A percentile compares a stretch with the other conserved stretches of the same genome.
Conservation (phyloP, 139 green algal genomes). For the Micractinium conductrix region DNA sequence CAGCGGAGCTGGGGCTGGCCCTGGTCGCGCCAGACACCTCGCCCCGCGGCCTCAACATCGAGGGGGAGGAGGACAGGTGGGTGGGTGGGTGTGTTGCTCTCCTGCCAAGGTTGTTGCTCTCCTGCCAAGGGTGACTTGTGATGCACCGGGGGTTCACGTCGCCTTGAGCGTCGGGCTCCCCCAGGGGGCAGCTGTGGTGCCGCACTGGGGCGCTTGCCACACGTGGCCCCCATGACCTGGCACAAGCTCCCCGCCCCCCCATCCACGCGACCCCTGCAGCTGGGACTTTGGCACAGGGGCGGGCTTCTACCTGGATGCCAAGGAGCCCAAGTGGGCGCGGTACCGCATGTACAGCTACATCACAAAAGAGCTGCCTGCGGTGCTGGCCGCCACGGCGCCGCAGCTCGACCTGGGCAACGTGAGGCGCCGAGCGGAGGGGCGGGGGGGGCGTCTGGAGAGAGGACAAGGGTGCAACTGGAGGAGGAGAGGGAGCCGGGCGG, state of each 20-base stretch:
- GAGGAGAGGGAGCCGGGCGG: no score
- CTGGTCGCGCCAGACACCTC: conserved; percentile 92
- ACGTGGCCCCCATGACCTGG: no score
- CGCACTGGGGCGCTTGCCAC: no score
- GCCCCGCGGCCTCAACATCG: conserved; percentile 83
- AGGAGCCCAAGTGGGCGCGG: conserved; percentile 70
- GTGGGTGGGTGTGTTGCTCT: no score
- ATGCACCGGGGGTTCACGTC: no score
- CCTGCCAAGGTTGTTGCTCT: no score
- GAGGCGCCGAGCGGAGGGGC: not conserved
- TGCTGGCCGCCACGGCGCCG: conserved; percentile 41
- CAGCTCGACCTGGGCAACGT: conserved; percentile 31
- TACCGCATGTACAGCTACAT: conserved; percentile 98
- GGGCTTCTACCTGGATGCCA: conserved; percentile 91
- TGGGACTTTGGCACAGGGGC: conserved; percentile 84
- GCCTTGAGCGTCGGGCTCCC: no score
- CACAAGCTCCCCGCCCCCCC: no score
- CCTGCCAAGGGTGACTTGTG: no score
- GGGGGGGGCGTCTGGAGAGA: not conserved
- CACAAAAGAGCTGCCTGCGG: conserved; percentile 74
- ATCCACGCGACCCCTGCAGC: not conserved
- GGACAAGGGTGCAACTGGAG: no score
- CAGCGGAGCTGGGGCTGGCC: conserved; percentile 78
- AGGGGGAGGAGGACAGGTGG: conserved; percentile 77
- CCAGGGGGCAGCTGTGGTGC: no score